Base-by-base conservation (phyloP, 2,329 filamentous ascomycete species). In the Lasiodiplodia citricola region DNA sequence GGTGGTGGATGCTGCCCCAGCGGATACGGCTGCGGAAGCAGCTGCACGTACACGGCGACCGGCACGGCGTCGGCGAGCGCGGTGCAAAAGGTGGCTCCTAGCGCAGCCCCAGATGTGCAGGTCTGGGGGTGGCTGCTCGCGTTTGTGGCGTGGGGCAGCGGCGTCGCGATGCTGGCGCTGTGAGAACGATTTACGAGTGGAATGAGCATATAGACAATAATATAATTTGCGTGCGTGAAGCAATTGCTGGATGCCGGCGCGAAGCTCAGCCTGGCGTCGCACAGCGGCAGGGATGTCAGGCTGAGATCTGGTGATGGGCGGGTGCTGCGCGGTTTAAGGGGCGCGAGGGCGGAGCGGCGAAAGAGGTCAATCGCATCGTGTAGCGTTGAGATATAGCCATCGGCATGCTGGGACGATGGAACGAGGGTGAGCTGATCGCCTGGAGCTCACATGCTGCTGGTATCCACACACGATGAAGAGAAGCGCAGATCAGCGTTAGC, bases 1-100 rank as follows among this genome's bases (percentile, higher is more conserved):
- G 88, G 91, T 0, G 89, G 93, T 0, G 94, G 93, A 7, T 98
- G 95, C 78, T 98, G 95, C 83, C 94, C 94, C 0, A 85, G 81
- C 52, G 92, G 92, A 2, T 97, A 91, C 78, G 80, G 79, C 3
- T 97, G 93, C 79, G 93, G 92, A 0, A 71, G 67, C 69, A 77
- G 77, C 3, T 80, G 74, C 64, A 73, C 74, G 23, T 79, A 77
- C 63, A 79, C 78, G 5, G 77, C 78, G 4, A 78, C 77, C 11
- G 73, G 73, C 10, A 74, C 73, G 0, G 68, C 54, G 28, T 66
- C 68, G 54, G 44, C 68, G 0, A 72, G 74, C 28, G 74, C 78
- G 0, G 66, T 72, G 21, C 72, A 70, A 4, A 84, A 84, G 70
- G 74, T 77, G 55, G 74, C 79, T 14, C 80, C 81, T 3, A 83